A percentile compares a stretch with the other conserved stretches of the same genome.
Conservation (phyloP, 768 basidiomycete species). For the Sarcomyxa edulis region DNA sequence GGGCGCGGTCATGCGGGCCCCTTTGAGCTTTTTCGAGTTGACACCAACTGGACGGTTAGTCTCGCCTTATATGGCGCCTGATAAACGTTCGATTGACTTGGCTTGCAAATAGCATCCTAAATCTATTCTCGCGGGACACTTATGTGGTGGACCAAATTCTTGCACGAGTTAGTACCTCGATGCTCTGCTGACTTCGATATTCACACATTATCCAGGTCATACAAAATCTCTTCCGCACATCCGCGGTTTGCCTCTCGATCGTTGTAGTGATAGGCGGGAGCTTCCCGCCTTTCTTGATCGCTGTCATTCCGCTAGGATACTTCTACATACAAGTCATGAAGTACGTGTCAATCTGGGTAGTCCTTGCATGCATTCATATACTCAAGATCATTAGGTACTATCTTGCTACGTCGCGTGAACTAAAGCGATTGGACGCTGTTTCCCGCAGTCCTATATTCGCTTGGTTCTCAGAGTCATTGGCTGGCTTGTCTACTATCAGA, state of each 20-base stretch:
- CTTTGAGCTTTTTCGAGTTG: constrained; percentile 83
- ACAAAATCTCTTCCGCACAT: constrained; percentile 63
- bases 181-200: too few relatives aligned
- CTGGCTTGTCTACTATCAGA: constrained; percentile 78
- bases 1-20: constrained; percentile 73
- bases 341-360: constrained; percentile 41
- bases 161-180: constrained; percentile 35
- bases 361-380: background rate
- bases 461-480: constrained; percentile 71
- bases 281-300: constrained; percentile 78
- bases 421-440: constrained; percentile 85
- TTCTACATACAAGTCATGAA: constrained; percentile 79
- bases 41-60: constrained; percentile 80
- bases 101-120: constrained; percentile 56
- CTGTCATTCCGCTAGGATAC: constrained; percentile 69
- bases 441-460: constrained; percentile 90
- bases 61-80: background rate
- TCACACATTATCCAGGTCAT: constrained; percentile 32
- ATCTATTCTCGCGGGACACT: constrained; percentile 86
- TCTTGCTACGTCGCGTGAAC: constrained; percentile 78
- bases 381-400: constrained; percentile 58
- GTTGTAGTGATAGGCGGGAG: constrained; percentile 71
- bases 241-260: constrained; percentile 53
- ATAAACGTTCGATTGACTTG: background rate
- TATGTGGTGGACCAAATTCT: constrained; percentile 85